phyloP scores from a whole-genome alignment of 768 basidiomycete species.

The Agrocybe praecox region DNA sequence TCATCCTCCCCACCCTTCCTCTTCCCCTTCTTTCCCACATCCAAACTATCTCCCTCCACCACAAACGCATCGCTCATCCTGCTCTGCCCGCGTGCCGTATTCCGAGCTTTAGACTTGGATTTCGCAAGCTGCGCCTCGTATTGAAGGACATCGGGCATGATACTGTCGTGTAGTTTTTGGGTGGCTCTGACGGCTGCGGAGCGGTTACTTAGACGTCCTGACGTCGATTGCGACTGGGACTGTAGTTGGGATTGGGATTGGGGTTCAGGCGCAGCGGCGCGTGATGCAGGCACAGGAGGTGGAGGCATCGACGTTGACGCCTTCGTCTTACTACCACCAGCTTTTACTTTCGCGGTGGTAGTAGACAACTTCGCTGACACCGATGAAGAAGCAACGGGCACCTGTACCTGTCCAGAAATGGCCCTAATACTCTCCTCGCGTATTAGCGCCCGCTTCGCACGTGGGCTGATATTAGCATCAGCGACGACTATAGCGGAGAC shows the following conservation, averaged over 20 bases:
- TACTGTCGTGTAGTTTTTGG: slow-evolving; percentile 57
- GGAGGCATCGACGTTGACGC: neutral
- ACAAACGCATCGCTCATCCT: slow-evolving; percentile 22
- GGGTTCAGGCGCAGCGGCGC: slow-evolving; percentile 13
- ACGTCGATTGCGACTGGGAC: slow-evolving; percentile 5
- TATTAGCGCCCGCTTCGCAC: slow-evolving; percentile 5
- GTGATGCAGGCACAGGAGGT: neutral
- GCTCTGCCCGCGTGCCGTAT: too few species aligned
- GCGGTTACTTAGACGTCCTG: slow-evolving; percentile 26
- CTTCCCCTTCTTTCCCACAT: slow-evolving; percentile 11
- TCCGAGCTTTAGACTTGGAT: slow-evolving; percentile 21
- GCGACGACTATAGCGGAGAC: slow-evolving; percentile 11
- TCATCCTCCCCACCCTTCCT: slow-evolving; percentile 1
- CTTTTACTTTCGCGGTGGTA: neutral
- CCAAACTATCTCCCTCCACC: slow-evolving; percentile 11
- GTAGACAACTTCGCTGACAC: slow-evolving; percentile 2
- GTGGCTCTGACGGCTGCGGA: slow-evolving; percentile 47
- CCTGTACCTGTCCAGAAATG: slow-evolving; percentile 21
- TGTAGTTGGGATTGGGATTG: slow-evolving; percentile 6
- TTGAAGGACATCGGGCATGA: slow-evolving; percentile 79
- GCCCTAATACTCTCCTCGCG: slow-evolving; percentile 30
- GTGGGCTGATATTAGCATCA: neutral
- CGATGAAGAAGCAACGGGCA: slow-evolving; percentile 1
- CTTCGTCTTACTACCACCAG: neutral
- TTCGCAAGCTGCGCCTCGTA: slow-evolving; percentile 67